These are phyloP conservation scores for Picea abies DNA, from an alignment of 83 land plant species.

Conservation along the genomic window DNA sequence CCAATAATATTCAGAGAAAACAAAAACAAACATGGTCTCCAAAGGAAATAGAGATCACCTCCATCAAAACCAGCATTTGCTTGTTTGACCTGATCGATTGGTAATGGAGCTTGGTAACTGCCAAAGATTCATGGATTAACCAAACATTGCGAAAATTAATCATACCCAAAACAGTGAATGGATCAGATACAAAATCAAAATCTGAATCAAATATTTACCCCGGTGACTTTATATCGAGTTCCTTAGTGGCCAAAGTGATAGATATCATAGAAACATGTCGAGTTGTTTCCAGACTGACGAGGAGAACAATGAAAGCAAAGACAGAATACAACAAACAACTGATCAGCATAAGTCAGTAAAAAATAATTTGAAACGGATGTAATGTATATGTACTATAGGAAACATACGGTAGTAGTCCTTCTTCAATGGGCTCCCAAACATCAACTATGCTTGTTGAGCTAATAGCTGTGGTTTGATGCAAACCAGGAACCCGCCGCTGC, in stretches of 20 bases:
- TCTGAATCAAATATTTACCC: constrained; percentile 15
- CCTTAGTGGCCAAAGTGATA: constrained; percentile 18
- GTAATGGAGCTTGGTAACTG: constrained; percentile 21
- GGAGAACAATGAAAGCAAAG: too few species aligned
- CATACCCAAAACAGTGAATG: background rate
- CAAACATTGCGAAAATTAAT: too few species aligned
- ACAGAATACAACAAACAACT: too few species aligned
- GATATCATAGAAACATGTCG: constrained; percentile 31
- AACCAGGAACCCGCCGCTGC: constrained; percentile 33
- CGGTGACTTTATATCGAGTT: constrained; percentile 18
- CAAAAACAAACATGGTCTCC: background rate
- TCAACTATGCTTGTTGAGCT: constrained; percentile 37
- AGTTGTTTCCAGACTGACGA: constrained; percentile 26
- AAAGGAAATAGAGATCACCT: background rate
- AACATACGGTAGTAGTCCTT: constrained; percentile 39
- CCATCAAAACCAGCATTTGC: constrained; percentile 5
- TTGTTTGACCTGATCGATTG: constrained; percentile 14
- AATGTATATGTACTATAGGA: background rate
- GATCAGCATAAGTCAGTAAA: background rate
- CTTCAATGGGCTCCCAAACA: constrained; percentile 44
- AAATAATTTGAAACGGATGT: background rate
- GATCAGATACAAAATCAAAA: background rate
- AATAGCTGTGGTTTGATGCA: constrained; percentile 29
- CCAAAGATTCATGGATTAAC: background rate
- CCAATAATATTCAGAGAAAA: background rate